phyloP scores from a whole-genome alignment of 371 early-diverging fungal genomes.

The Rhizopus microsporus region DNA sequence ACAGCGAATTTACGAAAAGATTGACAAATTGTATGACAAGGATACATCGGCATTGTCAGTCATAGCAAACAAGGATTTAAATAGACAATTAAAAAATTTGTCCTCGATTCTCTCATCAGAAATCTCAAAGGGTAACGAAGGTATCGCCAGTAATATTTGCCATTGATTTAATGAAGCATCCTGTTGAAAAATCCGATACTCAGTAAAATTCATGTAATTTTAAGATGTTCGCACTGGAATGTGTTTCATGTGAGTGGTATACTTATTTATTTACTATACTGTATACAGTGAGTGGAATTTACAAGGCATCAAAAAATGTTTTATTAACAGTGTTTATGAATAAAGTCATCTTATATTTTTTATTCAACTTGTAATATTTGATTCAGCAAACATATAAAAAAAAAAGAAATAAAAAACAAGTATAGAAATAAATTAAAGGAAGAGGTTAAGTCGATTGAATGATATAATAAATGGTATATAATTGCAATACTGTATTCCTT shows the following conservation, averaged over 20 bases:
- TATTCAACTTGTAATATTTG: conserved; percentile 1
- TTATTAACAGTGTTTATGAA: conserved; percentile 13
- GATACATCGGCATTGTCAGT: conserved; percentile 16
- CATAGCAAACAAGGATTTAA: conserved; percentile 17
- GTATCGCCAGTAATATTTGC: conserved; percentile 17
- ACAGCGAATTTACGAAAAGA: conserved; percentile 12
- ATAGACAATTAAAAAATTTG: conserved; percentile 17
- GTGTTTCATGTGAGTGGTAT: conserved; percentile 15
- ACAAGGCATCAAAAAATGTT: conserved; percentile 15
- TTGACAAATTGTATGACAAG: conserved; percentile 19
- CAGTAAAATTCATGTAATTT: conserved; percentile 16
- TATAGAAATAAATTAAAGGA: background rate
- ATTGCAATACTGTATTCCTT: too few species aligned
- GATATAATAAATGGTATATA: too few species aligned
- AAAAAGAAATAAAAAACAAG: background rate
- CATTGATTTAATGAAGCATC: conserved; percentile 17
- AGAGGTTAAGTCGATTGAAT: background rate
- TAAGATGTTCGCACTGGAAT: conserved; percentile 17
- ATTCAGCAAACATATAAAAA: background rate
- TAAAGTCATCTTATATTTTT: conserved; percentile 11
- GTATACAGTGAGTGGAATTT: conserved; percentile 5
- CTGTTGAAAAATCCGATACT: conserved; percentile 20
- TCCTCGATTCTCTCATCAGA: conserved; percentile 14
- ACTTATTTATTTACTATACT: background rate
- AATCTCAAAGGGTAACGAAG: conserved; percentile 17